Evolutionary conservation across 768 basidiomycete species (phyloP).

Genomic region (Cystofilobasidium ferigula): DNA sequence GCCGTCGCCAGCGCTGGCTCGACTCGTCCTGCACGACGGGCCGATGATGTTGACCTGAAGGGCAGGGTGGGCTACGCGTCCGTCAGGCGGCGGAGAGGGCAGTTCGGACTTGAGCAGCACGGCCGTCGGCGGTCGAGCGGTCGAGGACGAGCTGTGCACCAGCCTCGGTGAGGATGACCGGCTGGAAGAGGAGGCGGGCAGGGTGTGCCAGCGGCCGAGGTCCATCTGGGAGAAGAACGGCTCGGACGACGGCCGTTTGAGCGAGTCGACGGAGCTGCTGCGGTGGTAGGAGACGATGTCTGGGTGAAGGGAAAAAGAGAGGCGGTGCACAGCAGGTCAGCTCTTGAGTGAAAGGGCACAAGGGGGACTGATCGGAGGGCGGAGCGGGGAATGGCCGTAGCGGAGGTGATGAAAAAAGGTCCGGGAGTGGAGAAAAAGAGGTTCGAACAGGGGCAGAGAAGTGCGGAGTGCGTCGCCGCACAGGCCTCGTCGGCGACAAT

Average conservation of each 20-base stretch:
- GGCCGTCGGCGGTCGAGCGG: neutral
- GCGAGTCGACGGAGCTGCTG: neutral
- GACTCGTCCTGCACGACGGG: no score
- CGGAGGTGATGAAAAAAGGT: no score
- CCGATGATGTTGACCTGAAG: no score
- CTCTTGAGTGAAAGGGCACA: neutral
- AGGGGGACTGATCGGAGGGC: neutral
- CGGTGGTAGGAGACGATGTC: slow-evolving; percentile 19
- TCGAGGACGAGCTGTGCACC: neutral
- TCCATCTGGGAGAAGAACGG: neutral
- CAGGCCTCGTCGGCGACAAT: no score
- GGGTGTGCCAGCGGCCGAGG: neutral
- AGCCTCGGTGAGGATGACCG: neutral
- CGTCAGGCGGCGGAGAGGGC: no score
- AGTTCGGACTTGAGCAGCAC: no score
- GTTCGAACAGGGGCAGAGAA: no score
- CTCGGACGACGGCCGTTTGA: neutral
- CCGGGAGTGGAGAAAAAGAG: no score
- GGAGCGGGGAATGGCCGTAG: no score
- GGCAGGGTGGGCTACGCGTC: no score
- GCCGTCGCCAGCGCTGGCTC: no score
- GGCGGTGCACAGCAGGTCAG: neutral
- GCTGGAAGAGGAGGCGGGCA: neutral
- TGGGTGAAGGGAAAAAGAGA: neutral
- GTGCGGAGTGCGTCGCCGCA: no score